Percentiles rank a stretch among this genome's conserved stretches.
Conservation (phyloP, 805 yeast genomes). For the Metschnikowia continentalis region DNA sequence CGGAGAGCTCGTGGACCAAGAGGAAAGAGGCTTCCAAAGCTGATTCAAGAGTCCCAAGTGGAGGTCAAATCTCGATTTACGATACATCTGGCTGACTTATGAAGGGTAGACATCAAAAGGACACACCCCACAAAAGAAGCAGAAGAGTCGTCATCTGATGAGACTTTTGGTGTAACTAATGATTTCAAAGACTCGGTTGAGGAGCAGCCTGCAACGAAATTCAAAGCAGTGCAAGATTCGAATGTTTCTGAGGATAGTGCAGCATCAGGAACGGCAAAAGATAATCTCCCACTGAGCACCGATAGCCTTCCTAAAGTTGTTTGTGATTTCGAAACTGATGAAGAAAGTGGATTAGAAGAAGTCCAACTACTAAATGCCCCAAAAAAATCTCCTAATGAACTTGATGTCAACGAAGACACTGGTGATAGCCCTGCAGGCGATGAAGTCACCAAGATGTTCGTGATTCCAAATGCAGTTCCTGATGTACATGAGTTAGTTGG, state of each 20-base stretch:
- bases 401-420: background rate
- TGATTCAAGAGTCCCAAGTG: constrained; percentile 41
- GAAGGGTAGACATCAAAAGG: constrained; percentile 27
- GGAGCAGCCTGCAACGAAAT: background rate
- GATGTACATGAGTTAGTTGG: background rate
- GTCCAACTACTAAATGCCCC: background rate
- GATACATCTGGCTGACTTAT: constrained; percentile 30
- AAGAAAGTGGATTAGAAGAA: background rate
- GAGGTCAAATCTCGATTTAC: constrained; percentile 34
- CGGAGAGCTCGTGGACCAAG: constrained; percentile 69
- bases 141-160: background rate
- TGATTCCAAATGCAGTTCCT: background rate
- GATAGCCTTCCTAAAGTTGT: background rate
- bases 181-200: background rate
- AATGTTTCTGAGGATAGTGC: background rate
- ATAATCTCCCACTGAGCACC: background rate
- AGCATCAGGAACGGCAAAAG: background rate
- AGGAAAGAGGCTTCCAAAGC: constrained; percentile 64
- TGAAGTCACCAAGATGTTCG: background rate
- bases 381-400: background rate
- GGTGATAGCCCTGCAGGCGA: background rate
- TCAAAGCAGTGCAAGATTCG: background rate
- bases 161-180: background rate
- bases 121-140: background rate
- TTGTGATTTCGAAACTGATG: background rate